Conservation (phyloP, 176 grass and related monocot genomes). For the Dactylis glomerata region DNA sequence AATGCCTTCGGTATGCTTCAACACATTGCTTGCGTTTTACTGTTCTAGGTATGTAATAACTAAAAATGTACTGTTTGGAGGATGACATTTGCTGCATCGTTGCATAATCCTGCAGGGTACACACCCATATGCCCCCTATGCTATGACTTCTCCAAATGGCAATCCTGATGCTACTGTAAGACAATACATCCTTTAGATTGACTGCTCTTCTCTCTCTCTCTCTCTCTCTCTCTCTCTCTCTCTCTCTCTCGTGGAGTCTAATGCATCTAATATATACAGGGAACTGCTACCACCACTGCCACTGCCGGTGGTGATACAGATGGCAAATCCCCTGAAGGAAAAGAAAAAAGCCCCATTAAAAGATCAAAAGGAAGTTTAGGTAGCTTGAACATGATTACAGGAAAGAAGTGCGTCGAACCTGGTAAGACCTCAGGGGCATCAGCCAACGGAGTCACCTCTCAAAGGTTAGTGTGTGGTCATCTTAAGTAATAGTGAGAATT, state of each 20-base stretch:
- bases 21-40: constrained; percentile 21
- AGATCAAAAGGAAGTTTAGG: constrained; percentile 96
- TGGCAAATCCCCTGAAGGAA: constrained; percentile 69
- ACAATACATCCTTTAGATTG: constrained; percentile 6
- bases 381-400: constrained; percentile 91
- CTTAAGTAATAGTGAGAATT: not conserved
- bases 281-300: constrained; percentile 3
- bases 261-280: constrained; percentile 51
- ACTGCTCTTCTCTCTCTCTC: constrained; percentile 4
- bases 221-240: constrained; percentile 19
- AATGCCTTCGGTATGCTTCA: constrained; percentile 69
- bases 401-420: constrained; percentile 59
- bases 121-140: constrained; percentile 80
- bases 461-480: constrained; percentile 58
- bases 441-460: constrained; percentile 61
- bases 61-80: constrained; percentile 17
- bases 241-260: constrained; percentile 27
- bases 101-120: constrained; percentile 53
- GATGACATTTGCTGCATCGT: constrained; percentile 25
- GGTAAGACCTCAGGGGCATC: constrained; percentile 70
- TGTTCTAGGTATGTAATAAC: constrained; percentile 15
- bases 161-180: constrained; percentile 80
- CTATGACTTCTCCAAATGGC: constrained; percentile 61
- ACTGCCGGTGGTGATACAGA: constrained; percentile 56
- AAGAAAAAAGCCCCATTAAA: constrained; percentile 76